These are phyloP conservation scores for Parathielavia appendiculata DNA, from an alignment of 495 filamentous ascomycete species.

Conservation along the genomic window DNA sequence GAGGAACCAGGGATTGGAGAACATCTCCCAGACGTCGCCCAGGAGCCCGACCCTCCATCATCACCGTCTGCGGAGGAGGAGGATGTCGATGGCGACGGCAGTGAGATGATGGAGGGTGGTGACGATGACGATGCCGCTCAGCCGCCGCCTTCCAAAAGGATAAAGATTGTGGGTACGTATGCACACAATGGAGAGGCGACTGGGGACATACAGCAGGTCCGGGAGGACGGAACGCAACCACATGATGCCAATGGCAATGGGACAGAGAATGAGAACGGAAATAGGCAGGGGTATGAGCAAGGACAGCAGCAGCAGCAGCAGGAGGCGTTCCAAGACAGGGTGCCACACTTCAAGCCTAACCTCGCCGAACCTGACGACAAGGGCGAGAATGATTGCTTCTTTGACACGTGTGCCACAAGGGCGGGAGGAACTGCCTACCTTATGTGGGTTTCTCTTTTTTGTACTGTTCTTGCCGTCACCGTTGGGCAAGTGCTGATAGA, in stretches of 20 bases:
- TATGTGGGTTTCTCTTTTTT: slow-evolving; percentile 6
- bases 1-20: too few species aligned
- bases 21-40: too few species aligned
- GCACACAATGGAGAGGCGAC: background rate
- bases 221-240: background rate
- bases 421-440: slow-evolving; percentile 1
- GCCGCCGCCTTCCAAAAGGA: background rate
- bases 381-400: slow-evolving; percentile 15
- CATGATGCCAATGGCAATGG: background rate
- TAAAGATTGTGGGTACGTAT: background rate
- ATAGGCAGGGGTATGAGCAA: background rate
- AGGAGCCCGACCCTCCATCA: too few species aligned
- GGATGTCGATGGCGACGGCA: too few species aligned
- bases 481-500: background rate
- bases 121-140: background rate
- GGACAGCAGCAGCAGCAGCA: background rate
- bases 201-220: background rate
- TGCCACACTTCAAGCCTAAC: slow-evolving; percentile 3
- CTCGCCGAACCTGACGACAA: slow-evolving; percentile 3
- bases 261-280: background rate
- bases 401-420: slow-evolving; percentile 8
- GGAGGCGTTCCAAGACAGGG: background rate
- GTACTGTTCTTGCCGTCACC: too few species aligned
- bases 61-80: too few species aligned
- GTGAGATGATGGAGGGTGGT: background rate